These are phyloP conservation scores for Castanea mollissima DNA, from an alignment of 306 rosid species.

Conservation along the genomic window DNA sequence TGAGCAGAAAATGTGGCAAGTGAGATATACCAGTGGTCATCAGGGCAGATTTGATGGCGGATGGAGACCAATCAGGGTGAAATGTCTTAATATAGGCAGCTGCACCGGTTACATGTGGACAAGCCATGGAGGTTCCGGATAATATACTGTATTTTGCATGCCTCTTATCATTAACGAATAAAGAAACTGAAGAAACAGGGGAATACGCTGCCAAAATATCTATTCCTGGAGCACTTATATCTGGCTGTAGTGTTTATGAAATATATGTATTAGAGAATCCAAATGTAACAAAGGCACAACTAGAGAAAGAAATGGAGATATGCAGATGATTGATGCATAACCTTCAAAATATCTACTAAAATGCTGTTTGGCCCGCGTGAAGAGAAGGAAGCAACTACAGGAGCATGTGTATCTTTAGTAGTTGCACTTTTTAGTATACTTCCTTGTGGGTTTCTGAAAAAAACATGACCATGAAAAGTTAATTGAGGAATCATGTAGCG, in stretches of 20 bases:
- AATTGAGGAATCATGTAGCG: not conserved
- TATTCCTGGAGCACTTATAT: conserved; percentile 32
- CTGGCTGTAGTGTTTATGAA: conserved; percentile 13
- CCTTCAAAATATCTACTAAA: conserved; percentile 25
- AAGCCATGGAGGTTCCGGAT: conserved; percentile 42
- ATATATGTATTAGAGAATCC: too few relatives aligned
- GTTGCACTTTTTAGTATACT: conserved; percentile 7
- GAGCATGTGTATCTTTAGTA: not conserved
- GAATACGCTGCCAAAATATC: conserved; percentile 37
- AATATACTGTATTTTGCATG: not conserved
- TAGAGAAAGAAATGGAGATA: not conserved
- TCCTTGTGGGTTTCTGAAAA: not conserved
- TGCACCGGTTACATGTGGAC: conserved; percentile 34
- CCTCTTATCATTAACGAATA: not conserved
- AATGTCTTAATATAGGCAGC: conserved; percentile 30
- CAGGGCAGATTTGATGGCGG: conserved; percentile 29
- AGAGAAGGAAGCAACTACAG: conserved; percentile 21
- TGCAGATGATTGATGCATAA: not conserved
- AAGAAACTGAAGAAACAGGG: not conserved
- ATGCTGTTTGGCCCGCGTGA: conserved; percentile 34
- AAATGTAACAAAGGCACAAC: not conserved
- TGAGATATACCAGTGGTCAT: conserved; percentile 22
- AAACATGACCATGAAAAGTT: not conserved
- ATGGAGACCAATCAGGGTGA: conserved; percentile 30
- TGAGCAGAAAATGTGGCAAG: too few relatives aligned